Conservation (phyloP, 352 stramenopile species). For the Pythium monospermum region DNA sequence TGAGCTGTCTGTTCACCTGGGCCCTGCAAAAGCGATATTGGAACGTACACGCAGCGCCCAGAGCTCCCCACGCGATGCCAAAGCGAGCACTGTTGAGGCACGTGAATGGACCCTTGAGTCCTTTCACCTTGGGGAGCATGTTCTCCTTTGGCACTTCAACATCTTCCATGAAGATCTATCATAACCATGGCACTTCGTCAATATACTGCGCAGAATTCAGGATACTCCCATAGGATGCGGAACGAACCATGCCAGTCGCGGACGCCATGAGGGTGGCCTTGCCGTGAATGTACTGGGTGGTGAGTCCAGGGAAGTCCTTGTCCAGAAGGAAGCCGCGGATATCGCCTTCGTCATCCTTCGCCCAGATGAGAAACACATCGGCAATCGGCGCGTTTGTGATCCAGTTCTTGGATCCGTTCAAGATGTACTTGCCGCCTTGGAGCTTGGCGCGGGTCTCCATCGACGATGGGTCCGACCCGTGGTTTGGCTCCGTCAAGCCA, state of each 20-base stretch:
- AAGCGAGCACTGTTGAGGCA: constrained; percentile 97
- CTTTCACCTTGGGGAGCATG: constrained; percentile 89
- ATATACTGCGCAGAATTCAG: too few species aligned
- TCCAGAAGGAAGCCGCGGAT: constrained; percentile 95
- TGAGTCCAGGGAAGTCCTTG: constrained; percentile 91
- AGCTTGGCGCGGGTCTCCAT: constrained; percentile 95
- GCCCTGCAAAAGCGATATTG: neutral
- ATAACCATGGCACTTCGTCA: too few species aligned
- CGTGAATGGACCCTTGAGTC: constrained; percentile 93
- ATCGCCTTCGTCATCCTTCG: constrained; percentile 92
- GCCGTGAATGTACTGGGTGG: constrained; percentile 94
- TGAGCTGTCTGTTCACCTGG: too few species aligned
- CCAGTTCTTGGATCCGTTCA: constrained; percentile 94
- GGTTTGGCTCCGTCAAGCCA: constrained; percentile 97
- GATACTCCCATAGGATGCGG: too few species aligned
- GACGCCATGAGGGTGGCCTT: constrained; percentile 95
- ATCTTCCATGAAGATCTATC: constrained; percentile 97
- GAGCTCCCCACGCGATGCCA: constrained; percentile 95
- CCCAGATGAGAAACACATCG: constrained; percentile 97
- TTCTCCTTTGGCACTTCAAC: constrained; percentile 93
- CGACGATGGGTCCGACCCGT: constrained; percentile 93
- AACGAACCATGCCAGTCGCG: constrained; percentile 94
- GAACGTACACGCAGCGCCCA: constrained; percentile 89
- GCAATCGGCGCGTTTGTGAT: constrained; percentile 98
- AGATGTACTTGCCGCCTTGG: constrained; percentile 89